Percentiles rank a stretch among this genome's conserved stretches.
Conservation (phyloP, 1,284 basidiomycete genomes). For the Tylopilus orsonianus region DNA sequence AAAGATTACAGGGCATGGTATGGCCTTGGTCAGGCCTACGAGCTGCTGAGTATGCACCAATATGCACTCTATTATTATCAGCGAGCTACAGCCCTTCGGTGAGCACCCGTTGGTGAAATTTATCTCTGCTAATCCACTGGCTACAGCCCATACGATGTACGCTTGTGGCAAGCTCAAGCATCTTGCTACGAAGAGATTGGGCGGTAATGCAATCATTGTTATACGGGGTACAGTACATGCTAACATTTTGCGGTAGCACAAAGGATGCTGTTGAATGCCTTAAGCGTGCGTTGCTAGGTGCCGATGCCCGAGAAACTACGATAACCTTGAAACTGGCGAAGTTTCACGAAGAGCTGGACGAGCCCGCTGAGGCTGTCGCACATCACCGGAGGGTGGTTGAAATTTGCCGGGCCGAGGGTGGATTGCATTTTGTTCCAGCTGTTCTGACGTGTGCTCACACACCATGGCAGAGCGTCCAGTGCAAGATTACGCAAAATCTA, state of each 20-base stretch:
- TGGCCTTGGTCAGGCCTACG: conserved; percentile 97
- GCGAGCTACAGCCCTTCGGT: conserved; percentile 90
- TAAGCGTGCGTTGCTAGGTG: conserved; percentile 84
- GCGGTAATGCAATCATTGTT: conserved; percentile 47
- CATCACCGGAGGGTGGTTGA: conserved; percentile 77
- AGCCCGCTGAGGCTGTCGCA: conserved; percentile 62
- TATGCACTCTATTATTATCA: conserved; percentile 98
- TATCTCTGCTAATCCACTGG: conserved; percentile 10
- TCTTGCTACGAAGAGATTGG: conserved; percentile 92
- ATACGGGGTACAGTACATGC: background rate
- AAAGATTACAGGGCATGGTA: conserved; percentile 99
- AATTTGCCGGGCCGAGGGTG: conserved; percentile 61
- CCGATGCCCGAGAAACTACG: conserved; percentile 76
- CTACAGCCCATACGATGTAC: conserved; percentile 88
- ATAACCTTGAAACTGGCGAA: conserved; percentile 79
- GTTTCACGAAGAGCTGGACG: conserved; percentile 68
- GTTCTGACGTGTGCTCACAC: conserved; percentile 12
- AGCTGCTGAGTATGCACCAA: conserved; percentile 93
- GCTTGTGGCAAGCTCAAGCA: conserved; percentile 95
- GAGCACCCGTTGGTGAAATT: conserved; percentile 20
- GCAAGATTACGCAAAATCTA: conserved; percentile 77
- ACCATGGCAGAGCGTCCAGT: conserved; percentile 60
- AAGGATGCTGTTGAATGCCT: conserved; percentile 88
- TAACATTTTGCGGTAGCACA: conserved; percentile 40
- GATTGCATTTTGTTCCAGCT: conserved; percentile 13